Evolutionary conservation across 805 yeast species (phyloP), one percentile per base, ranked within the genome.

Genomic region (Pichia occidentalis): DNA sequence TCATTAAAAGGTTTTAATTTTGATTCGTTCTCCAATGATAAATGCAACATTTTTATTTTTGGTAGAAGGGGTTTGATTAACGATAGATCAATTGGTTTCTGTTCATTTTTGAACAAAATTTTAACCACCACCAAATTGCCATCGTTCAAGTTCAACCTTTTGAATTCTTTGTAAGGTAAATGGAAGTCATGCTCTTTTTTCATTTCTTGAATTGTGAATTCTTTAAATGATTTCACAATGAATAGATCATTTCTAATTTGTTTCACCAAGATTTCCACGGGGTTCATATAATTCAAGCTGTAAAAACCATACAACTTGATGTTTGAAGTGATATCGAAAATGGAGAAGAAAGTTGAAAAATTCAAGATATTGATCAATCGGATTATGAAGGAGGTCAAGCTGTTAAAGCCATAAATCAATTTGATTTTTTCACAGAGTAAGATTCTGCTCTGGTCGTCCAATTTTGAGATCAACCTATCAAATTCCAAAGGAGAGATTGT

Each of bases 151-250:
- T 53, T 51, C 27, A 55, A 40, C 27, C 60, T 43, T 37, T 51
- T 53, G 35, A 55, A 55, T 30, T 55, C 60, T 34, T 55, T 55
- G 29, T 55, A 54, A 17, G 60, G 60, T 28, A 55, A 45, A 47
- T 55, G 60, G 38, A 55, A 55, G 42, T 55, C 60, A 37, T 54
- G 60, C 36, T 54, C 59, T 24, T 46, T 49, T 37, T 54, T 55
- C 59, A 54, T 52, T 38, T 55, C 60, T 32, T 53, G 54, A 17
- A 47, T 46, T 5, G 57, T 53, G 28, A 50, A 55, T 41, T 54
- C 59, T 29, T 53, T 54, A 32, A 54, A 55, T 13, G 60, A 54
- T 36, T 55, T 55, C 19, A 55, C 54, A 25, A 53, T 47, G 27
- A 53, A 55, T 24, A 55, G 43, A 40, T 54, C 58, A 36, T 53